Percentiles rank a stretch among this genome's conserved stretches.
phyloP scores from a whole-genome alignment of 495 filamentous ascomycete species.

The Trichoderma parareesei region DNA sequence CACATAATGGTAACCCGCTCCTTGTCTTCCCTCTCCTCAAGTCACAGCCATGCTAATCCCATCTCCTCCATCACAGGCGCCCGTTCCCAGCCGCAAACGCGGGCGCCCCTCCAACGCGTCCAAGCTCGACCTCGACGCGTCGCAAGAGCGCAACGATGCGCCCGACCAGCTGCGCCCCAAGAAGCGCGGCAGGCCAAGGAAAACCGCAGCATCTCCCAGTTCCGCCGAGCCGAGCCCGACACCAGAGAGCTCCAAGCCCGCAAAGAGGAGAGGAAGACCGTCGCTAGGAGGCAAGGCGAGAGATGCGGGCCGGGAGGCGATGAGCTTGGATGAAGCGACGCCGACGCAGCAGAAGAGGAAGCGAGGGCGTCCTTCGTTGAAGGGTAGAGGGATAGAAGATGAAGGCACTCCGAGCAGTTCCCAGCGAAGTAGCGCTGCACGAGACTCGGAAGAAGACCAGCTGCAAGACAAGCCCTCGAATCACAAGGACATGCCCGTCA shows the following conservation, averaged over 20 bases:
- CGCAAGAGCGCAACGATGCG: slow-evolving; percentile 13
- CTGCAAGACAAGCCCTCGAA: neutral
- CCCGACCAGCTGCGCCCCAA: slow-evolving; percentile 12
- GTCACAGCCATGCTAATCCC: neutral
- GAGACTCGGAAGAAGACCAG: neutral
- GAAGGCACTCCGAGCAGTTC: neutral
- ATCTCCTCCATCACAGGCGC: neutral
- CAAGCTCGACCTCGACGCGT: slow-evolving; percentile 28
- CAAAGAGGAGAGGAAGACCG: slow-evolving; percentile 19
- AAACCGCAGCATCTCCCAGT: slow-evolving; percentile 6
- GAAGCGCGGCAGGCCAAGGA: slow-evolving; percentile 17
- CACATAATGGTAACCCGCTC: neutral
- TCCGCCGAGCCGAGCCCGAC: neutral
- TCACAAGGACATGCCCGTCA: neutral
- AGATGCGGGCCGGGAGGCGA: neutral
- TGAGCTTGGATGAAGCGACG: neutral
- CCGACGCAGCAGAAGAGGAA: slow-evolving; percentile 10
- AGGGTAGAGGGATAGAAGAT: neutral
- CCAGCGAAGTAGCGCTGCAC: neutral
- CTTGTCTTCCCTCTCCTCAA: neutral
- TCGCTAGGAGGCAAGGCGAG: neutral
- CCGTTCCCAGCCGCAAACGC: slow-evolving; percentile 31
- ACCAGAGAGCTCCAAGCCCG: slow-evolving; percentile 10
- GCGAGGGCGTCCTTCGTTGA: slow-evolving; percentile 11
- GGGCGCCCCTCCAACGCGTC: slow-evolving; percentile 34